A percentile compares a stretch with the other conserved stretches of the same genome.
phyloP scores from a whole-genome alignment of 495 filamentous ascomycete genomes.

The Pseudomonodictys pantanalensis region DNA sequence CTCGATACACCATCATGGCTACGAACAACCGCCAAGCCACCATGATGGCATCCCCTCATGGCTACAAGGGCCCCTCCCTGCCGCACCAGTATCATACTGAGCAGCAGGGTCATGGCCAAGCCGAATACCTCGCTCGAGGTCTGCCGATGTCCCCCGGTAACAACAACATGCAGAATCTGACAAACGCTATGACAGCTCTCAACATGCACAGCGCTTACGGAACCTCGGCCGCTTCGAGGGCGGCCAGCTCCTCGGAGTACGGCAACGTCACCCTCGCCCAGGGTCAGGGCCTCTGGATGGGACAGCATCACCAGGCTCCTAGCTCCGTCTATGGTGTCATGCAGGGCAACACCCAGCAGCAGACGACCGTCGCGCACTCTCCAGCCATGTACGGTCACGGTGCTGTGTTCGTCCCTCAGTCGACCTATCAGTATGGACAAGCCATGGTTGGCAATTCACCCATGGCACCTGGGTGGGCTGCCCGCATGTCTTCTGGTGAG shows the following conservation, averaged over 20 bases:
- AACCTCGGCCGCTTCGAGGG: slow-evolving; percentile 35
- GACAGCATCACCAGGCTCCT: slow-evolving; percentile 34
- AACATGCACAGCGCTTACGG: slow-evolving; percentile 38
- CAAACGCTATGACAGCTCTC: slow-evolving; percentile 39
- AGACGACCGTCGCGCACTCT: slow-evolving; percentile 28
- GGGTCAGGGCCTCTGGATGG: slow-evolving; percentile 37
- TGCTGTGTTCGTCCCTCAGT: slow-evolving; percentile 36
- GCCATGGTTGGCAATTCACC: slow-evolving; percentile 39
- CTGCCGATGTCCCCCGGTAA: slow-evolving; percentile 24
- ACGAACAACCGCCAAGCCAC: slow-evolving; percentile 28
- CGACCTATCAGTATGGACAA: slow-evolving; percentile 39
- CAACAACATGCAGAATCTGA: slow-evolving; percentile 34
- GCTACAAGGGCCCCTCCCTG: slow-evolving; percentile 29
- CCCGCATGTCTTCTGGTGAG: slow-evolving; percentile 39
- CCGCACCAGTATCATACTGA: slow-evolving; percentile 23
- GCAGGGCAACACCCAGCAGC: slow-evolving; percentile 25
- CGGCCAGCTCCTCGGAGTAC: slow-evolving; percentile 33
- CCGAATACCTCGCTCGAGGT: slow-evolving; percentile 32
- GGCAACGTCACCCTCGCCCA: slow-evolving; percentile 26
- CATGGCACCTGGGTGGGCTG: slow-evolving; percentile 41
- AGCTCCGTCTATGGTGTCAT: slow-evolving; percentile 28
- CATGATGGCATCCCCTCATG: slow-evolving; percentile 20
- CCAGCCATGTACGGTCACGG: slow-evolving; percentile 39
- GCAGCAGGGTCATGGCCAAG: slow-evolving; percentile 28
- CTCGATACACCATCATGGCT: slow-evolving; percentile 11